Evolutionary conservation across 1,139 yeast genomes (phyloP).

Genomic region (Sugiyamaella castrensis): DNA sequence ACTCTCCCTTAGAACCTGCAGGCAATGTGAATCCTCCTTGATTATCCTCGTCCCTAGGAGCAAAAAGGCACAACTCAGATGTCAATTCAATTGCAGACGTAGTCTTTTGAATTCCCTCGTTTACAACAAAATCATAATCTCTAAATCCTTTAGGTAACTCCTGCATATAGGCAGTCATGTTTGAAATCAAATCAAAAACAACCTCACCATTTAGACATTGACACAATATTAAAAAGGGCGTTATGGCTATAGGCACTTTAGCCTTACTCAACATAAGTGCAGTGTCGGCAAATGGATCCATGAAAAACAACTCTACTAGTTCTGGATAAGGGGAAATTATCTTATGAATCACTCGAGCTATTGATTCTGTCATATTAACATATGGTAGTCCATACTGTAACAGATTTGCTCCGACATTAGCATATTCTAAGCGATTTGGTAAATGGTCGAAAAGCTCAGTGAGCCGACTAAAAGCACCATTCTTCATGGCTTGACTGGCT

Average conservation of each 20-base stretch:
- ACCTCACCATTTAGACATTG: constrained; percentile 57
- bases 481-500: constrained; percentile 44
- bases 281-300: constrained; percentile 51
- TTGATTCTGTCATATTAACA: constrained; percentile 53
- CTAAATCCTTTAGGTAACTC: constrained; percentile 37
- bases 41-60: constrained; percentile 42
- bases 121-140: constrained; percentile 30
- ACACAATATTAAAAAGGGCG: constrained; percentile 60
- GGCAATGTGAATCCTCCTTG: constrained; percentile 44
- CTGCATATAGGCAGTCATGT: constrained; percentile 59
- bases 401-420: constrained; percentile 59
- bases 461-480: constrained; percentile 41
- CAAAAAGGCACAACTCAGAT: constrained; percentile 41
- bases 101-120: background rate
- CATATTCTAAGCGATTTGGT: constrained; percentile 48
- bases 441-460: constrained; percentile 46
- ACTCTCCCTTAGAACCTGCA: constrained; percentile 66
- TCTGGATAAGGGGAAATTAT: constrained; percentile 57
- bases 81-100: constrained; percentile 39
- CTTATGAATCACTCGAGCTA: constrained; percentile 49
- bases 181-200: constrained; percentile 61
- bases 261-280: constrained; percentile 62
- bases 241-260: constrained; percentile 68
- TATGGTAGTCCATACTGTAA: constrained; percentile 62
- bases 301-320: constrained; percentile 57